A percentile compares a stretch with the other conserved stretches of the same genome.
Conservation (phyloP, 2,329 filamentous ascomycete species). For the Talaromyces sp. region DNA sequence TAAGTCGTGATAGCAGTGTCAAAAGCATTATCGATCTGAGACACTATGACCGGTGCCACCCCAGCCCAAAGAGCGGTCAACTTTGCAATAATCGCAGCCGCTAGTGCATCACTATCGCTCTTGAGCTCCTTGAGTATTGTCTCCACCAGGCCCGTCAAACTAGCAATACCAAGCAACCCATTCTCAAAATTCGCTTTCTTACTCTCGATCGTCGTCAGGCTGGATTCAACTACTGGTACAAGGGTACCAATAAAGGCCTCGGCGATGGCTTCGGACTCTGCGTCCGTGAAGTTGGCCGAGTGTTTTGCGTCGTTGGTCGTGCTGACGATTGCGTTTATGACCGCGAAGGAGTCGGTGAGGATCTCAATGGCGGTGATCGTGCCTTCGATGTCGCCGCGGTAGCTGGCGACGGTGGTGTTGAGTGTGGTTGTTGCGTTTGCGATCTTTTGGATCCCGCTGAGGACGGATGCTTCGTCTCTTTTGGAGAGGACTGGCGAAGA, state of each 20-base stretch:
- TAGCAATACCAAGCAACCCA: constrained; percentile 11
- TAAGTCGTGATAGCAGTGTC: constrained; percentile 6
- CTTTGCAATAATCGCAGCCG: constrained; percentile 5
- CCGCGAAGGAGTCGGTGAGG: constrained; percentile 5
- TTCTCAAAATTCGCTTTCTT: constrained; percentile 8
- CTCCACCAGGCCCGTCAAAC: constrained; percentile 5
- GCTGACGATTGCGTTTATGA: constrained; percentile 6
- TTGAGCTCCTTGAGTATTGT: constrained; percentile 8
- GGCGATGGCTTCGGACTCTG: constrained; percentile 2
- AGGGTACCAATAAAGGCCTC: background rate
- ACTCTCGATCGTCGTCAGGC: constrained; percentile 7
- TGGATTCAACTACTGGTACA: constrained; percentile 7
- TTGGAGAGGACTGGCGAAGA: constrained; percentile 10
- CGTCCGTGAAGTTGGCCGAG: constrained; percentile 9
- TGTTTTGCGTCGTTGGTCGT: constrained; percentile 12
- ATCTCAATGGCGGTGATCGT: constrained; percentile 10
- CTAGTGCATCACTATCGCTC: constrained; percentile 7
- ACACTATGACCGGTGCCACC: constrained; percentile 6
- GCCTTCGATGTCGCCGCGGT: constrained; percentile 7
- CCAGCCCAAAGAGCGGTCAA: constrained; percentile 6
- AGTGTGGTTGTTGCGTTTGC: background rate
- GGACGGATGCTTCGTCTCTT: constrained; percentile 11
- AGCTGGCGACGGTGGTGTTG: constrained; percentile 7
- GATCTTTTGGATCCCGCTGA: constrained; percentile 9
- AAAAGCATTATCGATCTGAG: constrained; percentile 10